Evolutionary conservation across 2,329 filamentous ascomycete genomes (phyloP).

Genomic region (Ophiosphaerella narmari): DNA sequence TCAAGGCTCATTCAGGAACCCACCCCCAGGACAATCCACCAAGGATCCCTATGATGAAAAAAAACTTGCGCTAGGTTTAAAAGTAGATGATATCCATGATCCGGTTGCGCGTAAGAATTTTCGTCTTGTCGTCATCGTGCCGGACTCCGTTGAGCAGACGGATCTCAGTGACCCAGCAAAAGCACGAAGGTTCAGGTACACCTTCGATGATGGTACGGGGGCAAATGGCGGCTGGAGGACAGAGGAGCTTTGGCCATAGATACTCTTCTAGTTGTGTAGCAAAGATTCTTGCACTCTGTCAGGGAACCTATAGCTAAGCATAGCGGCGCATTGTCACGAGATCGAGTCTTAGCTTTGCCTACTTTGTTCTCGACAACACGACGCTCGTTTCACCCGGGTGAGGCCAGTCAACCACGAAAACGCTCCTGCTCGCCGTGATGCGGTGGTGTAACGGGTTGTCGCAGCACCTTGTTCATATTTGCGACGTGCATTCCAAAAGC

Average conservation of each 20-base stretch:
- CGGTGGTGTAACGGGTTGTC: conserved; percentile 8
- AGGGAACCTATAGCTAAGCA: too few species aligned
- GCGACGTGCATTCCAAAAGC: not conserved
- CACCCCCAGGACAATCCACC: conserved; percentile 54
- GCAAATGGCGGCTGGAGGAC: conserved; percentile 61
- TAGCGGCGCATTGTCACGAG: not conserved
- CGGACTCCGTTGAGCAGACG: conserved; percentile 75
- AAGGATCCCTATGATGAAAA: conserved; percentile 52
- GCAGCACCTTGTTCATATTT: conserved; percentile 4
- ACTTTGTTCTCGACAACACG: not conserved
- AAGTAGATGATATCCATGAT: conserved; percentile 74
- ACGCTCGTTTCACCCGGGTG: not conserved
- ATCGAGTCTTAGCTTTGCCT: not conserved
- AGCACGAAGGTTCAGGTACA: conserved; percentile 70
- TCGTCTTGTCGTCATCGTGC: conserved; percentile 82
- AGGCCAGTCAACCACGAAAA: conserved; percentile 2
- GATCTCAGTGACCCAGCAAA: conserved; percentile 71
- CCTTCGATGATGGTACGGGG: conserved; percentile 53
- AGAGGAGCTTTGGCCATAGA: conserved; percentile 47
- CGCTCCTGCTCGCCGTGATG: conserved; percentile 1
- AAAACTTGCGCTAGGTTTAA: conserved; percentile 59
- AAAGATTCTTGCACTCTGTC: too few species aligned
- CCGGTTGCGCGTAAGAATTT: conserved; percentile 74
- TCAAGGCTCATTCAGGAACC: conserved; percentile 67
- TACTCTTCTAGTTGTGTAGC: not conserved